phyloP scores from a whole-genome alignment of 768 basidiomycete genomes.

The Lactarius pseudohatsudake region DNA sequence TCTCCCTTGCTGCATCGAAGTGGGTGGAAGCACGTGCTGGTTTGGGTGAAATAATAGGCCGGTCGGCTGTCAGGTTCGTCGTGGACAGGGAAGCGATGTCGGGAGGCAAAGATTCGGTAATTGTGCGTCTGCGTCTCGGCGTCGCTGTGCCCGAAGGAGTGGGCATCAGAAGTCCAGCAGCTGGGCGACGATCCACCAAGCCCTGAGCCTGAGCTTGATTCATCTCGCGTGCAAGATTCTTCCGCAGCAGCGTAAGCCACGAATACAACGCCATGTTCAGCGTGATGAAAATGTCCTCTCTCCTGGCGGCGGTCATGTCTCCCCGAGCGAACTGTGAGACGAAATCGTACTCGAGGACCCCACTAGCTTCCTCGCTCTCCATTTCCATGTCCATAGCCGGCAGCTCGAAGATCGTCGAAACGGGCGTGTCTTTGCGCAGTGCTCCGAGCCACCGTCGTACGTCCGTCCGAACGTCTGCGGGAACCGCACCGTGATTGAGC shows the following conservation, averaged over 20 bases:
- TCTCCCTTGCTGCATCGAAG: slow-evolving; percentile 9
- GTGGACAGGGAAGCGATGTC: slow-evolving; percentile 5
- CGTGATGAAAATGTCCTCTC: slow-evolving; percentile 82
- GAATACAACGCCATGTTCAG: slow-evolving; percentile 80
- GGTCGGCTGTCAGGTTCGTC: background rate
- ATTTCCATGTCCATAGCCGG: slow-evolving; percentile 83
- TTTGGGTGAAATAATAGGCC: slow-evolving; percentile 6
- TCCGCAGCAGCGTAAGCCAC: slow-evolving; percentile 76
- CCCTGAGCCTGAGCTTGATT: slow-evolving; percentile 69
- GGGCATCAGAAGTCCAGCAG: slow-evolving; percentile 1
- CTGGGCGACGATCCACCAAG: slow-evolving; percentile 51
- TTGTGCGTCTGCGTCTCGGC: slow-evolving; percentile 30
- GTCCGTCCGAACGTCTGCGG: slow-evolving; percentile 41
- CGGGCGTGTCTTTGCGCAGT: slow-evolving; percentile 58
- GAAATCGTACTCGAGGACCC: slow-evolving; percentile 65
- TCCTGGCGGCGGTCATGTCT: slow-evolving; percentile 46
- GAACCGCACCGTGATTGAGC: slow-evolving; percentile 48
- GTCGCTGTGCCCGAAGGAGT: slow-evolving; percentile 34
- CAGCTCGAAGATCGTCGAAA: slow-evolving; percentile 76
- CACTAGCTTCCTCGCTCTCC: slow-evolving; percentile 61
- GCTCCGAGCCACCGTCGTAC: slow-evolving; percentile 58
- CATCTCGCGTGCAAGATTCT: slow-evolving; percentile 74
- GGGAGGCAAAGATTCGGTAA: slow-evolving; percentile 17
- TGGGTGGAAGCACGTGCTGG: background rate
- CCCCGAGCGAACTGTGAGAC: slow-evolving; percentile 63